A percentile compares a stretch with the other conserved stretches of the same genome.
phyloP scores from a whole-genome alignment of 225 moss, liverwort and hornwort species.

The Neckera pumila region DNA sequence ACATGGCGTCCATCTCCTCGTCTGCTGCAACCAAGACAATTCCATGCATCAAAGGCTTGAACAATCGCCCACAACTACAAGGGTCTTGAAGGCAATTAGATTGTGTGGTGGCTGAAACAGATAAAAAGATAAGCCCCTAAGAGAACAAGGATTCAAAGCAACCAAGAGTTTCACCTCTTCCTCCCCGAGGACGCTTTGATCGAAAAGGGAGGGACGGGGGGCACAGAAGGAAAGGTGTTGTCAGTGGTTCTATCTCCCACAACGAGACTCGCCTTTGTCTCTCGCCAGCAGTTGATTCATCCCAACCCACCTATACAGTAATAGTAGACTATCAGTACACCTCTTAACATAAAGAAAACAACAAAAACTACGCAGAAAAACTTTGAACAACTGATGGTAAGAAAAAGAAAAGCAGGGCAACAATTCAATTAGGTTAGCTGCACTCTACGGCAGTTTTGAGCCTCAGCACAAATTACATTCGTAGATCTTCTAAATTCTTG shows the following conservation, averaged over 20 bases:
- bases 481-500: not conserved
- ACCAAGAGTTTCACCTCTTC: slow-evolving; percentile 12
- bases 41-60: not conserved
- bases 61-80: not conserved
- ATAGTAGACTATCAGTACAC: not conserved
- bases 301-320: slow-evolving; percentile 76
- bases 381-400: not conserved
- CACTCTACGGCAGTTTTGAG: not conserved
- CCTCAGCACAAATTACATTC: not conserved
- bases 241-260: slow-evolving; percentile 94
- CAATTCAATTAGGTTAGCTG: not conserved
- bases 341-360: not conserved
- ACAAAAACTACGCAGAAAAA: not conserved
- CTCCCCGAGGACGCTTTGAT: slow-evolving; percentile 62
- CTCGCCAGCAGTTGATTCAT: slow-evolving; percentile 91
- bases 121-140: not conserved
- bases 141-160: not conserved
- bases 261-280: slow-evolving; percentile 77
- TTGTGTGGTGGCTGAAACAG: not conserved
- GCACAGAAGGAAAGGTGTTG: slow-evolving; percentile 75
- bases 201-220: slow-evolving; percentile 71
- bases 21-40: slow-evolving; percentile 23
- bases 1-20: slow-evolving; percentile 53
- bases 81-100: not conserved
- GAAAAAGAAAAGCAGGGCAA: not conserved